Base-by-base conservation (phyloP, 345 rosid species). In the Angophora floribunda region DNA sequence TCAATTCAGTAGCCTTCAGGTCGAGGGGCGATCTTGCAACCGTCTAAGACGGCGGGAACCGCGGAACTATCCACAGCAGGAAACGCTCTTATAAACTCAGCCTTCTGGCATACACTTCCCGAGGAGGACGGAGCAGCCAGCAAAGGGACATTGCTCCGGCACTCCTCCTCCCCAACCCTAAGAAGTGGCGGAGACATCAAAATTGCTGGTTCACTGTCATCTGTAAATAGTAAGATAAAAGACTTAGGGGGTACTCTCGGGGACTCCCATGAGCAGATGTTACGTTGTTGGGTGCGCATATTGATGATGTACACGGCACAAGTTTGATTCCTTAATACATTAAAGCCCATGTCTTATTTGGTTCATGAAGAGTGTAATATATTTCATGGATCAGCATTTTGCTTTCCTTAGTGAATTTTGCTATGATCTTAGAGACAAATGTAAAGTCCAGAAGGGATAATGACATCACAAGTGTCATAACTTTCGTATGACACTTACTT, bases 1-100 rank as follows among this genome's bases (percentile, higher is more conserved):
- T 92, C 55, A 95, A 90, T 86, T 95, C 97, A 8, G 95, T 94
- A 87, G 96, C 96, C 91, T 93, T 95, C 50, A 94, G 90, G 91
- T 94, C 93, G 41, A 88, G 93, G 89, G 89, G 88, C 90, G 85
- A 67, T 91, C 87, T 92, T 91, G 87, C 86, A 86, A 9, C 88
- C 94, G 78, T 86, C 89, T 0, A 92, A 86, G 30, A 51, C 85
- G 49, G 67, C 88, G 19, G n/a, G 90, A 79, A 86, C 87, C 0
- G 82, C 89, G 9, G 93, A 94, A 86, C 95, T 91, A 87, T 92
- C 93, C 44, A 87, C 92, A 1, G 95, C 91, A 86, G 95, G 93
- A 87, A 94, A 17, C 91, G 93, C 86, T 95, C 96, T 88, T 90
- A 41, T 50, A 86, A 59, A n/a, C 41, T 86, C 87, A 53, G 63